Evolutionary conservation across 768 basidiomycete species (phyloP), one percentile per base, ranked within the genome.

Genomic region (Leccinum fibrillosum): DNA sequence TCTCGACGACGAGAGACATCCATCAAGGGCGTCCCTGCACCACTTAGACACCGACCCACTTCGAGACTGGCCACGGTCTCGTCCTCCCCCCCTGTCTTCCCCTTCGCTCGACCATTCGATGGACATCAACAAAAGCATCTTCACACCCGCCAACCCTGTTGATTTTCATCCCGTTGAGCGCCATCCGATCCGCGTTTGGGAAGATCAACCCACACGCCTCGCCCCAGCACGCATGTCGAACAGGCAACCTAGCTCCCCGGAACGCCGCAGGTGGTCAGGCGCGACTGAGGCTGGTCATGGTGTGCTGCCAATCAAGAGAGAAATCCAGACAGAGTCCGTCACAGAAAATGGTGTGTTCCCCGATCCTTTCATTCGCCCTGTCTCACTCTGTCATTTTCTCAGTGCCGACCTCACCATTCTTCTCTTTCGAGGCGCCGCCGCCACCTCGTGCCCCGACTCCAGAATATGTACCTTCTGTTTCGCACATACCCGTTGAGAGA

Each of bases 171-270:
- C n/a, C 37, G 59, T 15, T 12, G 63, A 68, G 35, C 66, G 59
- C 44, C 64, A 61, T 30, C 69, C 69, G 51, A 59, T 66, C 35
- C 69, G 68, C n/a, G 64, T 69, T 52, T 69, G 68, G 68, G 68
- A 69, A 59, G 68, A 66, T 5, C 61, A 53, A 37, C 57, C 61
- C 2, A 49, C 48, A 28, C 66, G 52, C 28, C 45, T 66, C 58
- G 61, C 64, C 12, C 65, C 61, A 13, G 28, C 51, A 45, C 54
- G 30, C 28, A 30, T 51, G 17, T 13, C 45, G 48, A 19, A 12
- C 55, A 44, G 57, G 30, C 13, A 34, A 13, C 50, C 34, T 44
- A 39, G 12, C 42, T 50, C 45, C 25, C 5, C 21, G 9, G 49
- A 59, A 30, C 19, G n/a, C 9, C 34, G n/a, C 34, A 10, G 42